Evolutionary conservation across 2,329 filamentous ascomycete genomes (phyloP).

Genomic region (Trichoderma sp.): DNA sequence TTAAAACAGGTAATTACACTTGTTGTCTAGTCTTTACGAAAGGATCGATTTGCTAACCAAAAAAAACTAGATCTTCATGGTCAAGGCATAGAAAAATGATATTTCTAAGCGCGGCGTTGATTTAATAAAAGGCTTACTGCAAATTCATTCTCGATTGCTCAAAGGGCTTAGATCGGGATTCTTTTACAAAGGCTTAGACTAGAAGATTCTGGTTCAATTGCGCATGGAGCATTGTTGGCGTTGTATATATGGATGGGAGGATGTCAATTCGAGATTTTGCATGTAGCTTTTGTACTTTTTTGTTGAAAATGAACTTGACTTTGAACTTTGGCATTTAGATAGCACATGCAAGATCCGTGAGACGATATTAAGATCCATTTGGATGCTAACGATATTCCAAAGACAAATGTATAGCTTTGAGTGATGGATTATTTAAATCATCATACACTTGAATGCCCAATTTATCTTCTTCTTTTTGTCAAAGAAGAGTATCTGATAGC

Average conservation of each 20-base stretch:
- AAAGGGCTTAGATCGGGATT: constrained; percentile 1
- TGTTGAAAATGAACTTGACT: not conserved
- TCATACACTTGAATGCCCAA: no score
- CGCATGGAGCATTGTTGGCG: constrained; percentile 1
- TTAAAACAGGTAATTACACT: constrained; percentile 72
- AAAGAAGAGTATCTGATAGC: no score
- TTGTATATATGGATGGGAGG: constrained; percentile 1
- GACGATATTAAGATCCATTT: not conserved
- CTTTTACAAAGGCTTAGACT: not conserved
- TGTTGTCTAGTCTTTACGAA: not conserved
- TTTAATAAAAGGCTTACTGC: not conserved
- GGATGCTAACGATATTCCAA: not conserved
- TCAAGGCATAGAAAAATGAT: constrained; percentile 48
- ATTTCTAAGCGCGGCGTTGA: constrained; percentile 13
- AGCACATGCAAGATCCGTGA: not conserved
- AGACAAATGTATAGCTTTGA: not conserved
- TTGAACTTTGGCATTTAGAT: not conserved
- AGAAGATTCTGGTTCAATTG: not conserved
- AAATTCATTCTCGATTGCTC: constrained; percentile 8
- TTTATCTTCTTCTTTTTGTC: no score
- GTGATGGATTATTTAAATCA: no score
- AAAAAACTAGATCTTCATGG: constrained; percentile 64
- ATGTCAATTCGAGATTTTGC: not conserved
- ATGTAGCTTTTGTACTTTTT: not conserved
- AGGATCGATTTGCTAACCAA: constrained; percentile 21